Percentiles rank a stretch among this genome's conserved stretches.
Conservation (phyloP, 345 rosid genomes). For the Ceriops zippeliana region DNA sequence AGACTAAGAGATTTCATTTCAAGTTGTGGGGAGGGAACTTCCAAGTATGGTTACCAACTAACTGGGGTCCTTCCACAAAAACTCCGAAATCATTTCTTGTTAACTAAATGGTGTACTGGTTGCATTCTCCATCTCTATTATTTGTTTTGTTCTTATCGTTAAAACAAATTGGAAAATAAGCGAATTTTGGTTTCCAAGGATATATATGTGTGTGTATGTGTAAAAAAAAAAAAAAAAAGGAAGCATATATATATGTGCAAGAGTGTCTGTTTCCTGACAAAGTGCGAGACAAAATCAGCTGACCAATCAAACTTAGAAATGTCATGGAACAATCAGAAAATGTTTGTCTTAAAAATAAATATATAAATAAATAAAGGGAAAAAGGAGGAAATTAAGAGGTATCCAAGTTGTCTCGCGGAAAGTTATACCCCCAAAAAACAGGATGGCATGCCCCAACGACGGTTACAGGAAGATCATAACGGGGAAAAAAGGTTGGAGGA, state of each 20-base stretch:
- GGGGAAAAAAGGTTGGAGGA: not conserved
- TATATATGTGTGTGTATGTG: no score
- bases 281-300: no score
- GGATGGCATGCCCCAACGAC: conserved; percentile 25
- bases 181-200: not conserved
- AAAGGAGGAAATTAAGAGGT: no score
- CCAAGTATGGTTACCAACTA: not conserved
- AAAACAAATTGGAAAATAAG: not conserved
- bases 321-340: no score
- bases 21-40: not conserved
- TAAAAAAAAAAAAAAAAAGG: no score
- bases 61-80: not conserved
- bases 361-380: no score
- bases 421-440: conserved; percentile 10
- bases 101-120: not conserved
- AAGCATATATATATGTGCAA: no score
- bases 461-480: conserved; percentile 9
- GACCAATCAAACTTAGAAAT: no score
- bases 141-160: no score
- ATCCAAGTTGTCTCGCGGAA: not conserved
- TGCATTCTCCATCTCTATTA: not conserved
- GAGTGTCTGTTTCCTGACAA: no score
- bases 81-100: not conserved
- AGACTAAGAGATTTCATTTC: no score
- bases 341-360: no score